A percentile compares a stretch with the other conserved stretches of the same genome.
Conservation (phyloP, 495 filamentous ascomycete genomes). For the Umbilicaria muhlenbergii region DNA sequence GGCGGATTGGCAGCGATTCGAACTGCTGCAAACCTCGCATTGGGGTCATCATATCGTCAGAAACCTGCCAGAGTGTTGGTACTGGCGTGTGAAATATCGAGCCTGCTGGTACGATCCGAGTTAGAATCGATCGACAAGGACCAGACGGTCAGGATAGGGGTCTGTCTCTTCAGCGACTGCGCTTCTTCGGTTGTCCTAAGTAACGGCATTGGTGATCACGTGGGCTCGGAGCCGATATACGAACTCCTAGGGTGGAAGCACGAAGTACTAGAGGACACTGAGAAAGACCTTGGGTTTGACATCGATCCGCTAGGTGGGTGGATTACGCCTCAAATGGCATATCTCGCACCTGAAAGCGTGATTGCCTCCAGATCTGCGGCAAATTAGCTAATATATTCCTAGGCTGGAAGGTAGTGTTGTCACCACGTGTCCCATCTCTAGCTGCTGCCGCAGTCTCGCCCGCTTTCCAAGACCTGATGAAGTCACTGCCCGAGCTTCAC, state of each 20-base stretch:
- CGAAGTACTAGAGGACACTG: slow-evolving; percentile 35
- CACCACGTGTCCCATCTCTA: slow-evolving; percentile 37
- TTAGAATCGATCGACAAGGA: slow-evolving; percentile 35
- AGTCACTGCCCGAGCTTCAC: slow-evolving; percentile 24
- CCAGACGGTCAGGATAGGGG: slow-evolving; percentile 39
- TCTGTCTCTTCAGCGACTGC: slow-evolving; percentile 47
- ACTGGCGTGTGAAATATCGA: slow-evolving; percentile 45
- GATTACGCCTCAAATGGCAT: background rate
- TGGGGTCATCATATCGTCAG: slow-evolving; percentile 34
- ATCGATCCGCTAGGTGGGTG: slow-evolving; percentile 33
- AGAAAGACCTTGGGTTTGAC: slow-evolving; percentile 42
- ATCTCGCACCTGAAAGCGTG: no score
- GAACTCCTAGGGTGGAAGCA: slow-evolving; percentile 44
- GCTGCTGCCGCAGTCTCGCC: slow-evolving; percentile 30
- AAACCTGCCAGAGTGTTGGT: slow-evolving; percentile 40
- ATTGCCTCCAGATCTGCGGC: background rate
- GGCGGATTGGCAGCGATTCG: slow-evolving; percentile 48
- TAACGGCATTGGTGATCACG: slow-evolving; percentile 26
- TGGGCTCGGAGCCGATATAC: slow-evolving; percentile 26
- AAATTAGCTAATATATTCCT: background rate
- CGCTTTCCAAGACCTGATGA: slow-evolving; percentile 31
- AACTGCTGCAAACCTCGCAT: slow-evolving; percentile 43
- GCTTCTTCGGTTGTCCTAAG: slow-evolving; percentile 41
- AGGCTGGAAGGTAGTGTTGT: slow-evolving; percentile 45
- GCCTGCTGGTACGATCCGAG: slow-evolving; percentile 39